These are phyloP conservation scores for Xanthoparmelia taractica DNA, from an alignment of 495 filamentous ascomycete species.

Conservation along the genomic window DNA sequence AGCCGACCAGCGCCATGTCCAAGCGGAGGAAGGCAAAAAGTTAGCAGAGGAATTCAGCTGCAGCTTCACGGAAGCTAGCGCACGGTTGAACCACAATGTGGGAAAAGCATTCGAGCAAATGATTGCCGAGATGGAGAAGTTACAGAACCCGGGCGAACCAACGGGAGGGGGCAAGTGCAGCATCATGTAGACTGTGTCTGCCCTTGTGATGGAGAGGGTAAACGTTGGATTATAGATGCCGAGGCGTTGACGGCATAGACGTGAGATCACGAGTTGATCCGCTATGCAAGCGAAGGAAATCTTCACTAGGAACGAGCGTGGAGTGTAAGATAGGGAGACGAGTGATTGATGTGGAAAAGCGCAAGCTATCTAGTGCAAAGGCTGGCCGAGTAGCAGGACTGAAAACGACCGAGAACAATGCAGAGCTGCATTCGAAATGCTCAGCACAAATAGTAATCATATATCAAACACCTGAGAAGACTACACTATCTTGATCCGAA, in stretches of 20 bases:
- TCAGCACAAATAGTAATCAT: neutral
- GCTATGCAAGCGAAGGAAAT: neutral
- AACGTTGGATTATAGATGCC: neutral
- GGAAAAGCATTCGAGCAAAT: constrained; percentile 86
- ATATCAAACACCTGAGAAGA: too few relatives aligned
- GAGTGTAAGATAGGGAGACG: neutral
- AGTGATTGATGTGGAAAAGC: neutral
- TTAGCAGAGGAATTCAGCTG: constrained; percentile 81
- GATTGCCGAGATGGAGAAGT: constrained; percentile 91
- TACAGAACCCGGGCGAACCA: constrained; percentile 80
- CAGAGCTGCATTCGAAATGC: neutral
- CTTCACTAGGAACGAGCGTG: neutral
- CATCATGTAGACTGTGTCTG: constrained; percentile 58
- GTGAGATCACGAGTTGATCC: neutral
- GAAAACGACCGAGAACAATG: too few relatives aligned
- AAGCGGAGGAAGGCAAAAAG: constrained; percentile 69
- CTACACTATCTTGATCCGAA: too few relatives aligned
- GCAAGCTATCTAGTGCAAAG: neutral
- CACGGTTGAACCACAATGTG: constrained; percentile 90
- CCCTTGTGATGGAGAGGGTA: neutral
- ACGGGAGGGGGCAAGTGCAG: constrained; percentile 69
- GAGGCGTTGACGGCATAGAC: neutral
- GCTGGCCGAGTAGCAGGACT: neutral
- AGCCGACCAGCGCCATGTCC: constrained; percentile 86
- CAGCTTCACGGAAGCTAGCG: constrained; percentile 90